Evolutionary conservation across 331 rosid genomes (phyloP), one percentile per base, ranked within the genome.

Genomic region (Spiraea crenata): DNA sequence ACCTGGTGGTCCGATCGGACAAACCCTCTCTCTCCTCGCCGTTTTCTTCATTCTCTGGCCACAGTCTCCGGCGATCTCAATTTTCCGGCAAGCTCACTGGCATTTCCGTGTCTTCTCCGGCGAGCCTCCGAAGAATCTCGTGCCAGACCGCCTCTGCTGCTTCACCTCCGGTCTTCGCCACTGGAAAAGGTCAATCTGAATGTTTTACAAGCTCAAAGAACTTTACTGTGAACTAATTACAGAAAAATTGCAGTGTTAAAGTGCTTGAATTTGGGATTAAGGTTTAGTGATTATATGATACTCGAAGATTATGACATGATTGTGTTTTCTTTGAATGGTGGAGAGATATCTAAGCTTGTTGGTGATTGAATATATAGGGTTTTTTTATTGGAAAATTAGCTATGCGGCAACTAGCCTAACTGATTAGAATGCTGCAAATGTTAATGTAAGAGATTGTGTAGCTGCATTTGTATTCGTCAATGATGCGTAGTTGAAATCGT

Each of bases 71-170:
- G n/a, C 86, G 57, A 55, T 69, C 71, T 60, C 63, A 70, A 35
- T 63, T 56, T 48, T 37, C 51, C 14, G 72, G 76, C 37, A 65
- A 65, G 34, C 20, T 59, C 65, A 48, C 78, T 7, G 65, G 70
- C 63, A 31, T 85, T 59, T 58, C 82, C 8, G 56, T 80, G 13
- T 74, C 92, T 49, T 81, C 81, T 77, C 69, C 73, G 40, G 62
- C 55, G 68, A 57, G 41, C 16, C 60, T 69, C 70, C 82, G 72
- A 64, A 35, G 62, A 60, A 69, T 91, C 49, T 79, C 88, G 34
- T 88, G 91, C 81, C 84, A 71, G 76, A 71, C 78, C 69, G 67
- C 87, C 65, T 17, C 84, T 5, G 56, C 80, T 3, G 63, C 83
- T 69, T 67, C 87, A 10, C 74, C 82, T 48, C 57, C 86, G 2